These are phyloP conservation scores for Vaccinium darrowii DNA, from an alignment of 148 eudicot genomes.

Conservation along the genomic window DNA sequence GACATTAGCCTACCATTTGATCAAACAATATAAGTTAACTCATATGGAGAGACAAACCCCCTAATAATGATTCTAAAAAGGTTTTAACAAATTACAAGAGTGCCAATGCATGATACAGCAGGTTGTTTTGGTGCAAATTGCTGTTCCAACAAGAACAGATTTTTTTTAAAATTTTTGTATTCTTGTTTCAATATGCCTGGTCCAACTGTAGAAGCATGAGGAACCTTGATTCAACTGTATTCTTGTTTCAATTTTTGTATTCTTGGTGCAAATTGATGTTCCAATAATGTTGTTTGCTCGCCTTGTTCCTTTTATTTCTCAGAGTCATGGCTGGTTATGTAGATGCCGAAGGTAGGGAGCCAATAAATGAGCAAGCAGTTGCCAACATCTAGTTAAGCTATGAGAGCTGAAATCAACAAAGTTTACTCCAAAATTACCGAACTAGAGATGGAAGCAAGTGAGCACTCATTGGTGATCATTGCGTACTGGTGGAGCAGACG, in stretches of 20 bases:
- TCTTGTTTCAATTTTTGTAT: no score
- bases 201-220: no score
- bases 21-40: slow-evolving; percentile 8
- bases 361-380: slow-evolving; percentile 80
- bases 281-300: not conserved
- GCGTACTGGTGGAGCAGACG: slow-evolving; percentile 22
- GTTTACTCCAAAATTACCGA: slow-evolving; percentile 85
- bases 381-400: slow-evolving; percentile 57
- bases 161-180: no score
- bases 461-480: slow-evolving; percentile 77
- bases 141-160: no score
- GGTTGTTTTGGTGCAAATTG: no score
- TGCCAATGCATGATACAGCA: slow-evolving; percentile 21
- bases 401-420: slow-evolving; percentile 82
- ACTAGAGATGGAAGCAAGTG: slow-evolving; percentile 94
- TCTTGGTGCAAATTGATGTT: no score
- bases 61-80: not conserved
- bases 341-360: slow-evolving; percentile 52
- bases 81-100: slow-evolving; percentile 29
- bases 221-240: no score
- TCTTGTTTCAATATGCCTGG: no score
- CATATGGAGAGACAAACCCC: not conserved
- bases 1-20: slow-evolving; percentile 34
- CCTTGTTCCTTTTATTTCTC: not conserved
- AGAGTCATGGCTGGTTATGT: slow-evolving; percentile 50